phyloP scores from a whole-genome alignment of 148 eudicot genomes.

The Dianthus caryophyllus region DNA sequence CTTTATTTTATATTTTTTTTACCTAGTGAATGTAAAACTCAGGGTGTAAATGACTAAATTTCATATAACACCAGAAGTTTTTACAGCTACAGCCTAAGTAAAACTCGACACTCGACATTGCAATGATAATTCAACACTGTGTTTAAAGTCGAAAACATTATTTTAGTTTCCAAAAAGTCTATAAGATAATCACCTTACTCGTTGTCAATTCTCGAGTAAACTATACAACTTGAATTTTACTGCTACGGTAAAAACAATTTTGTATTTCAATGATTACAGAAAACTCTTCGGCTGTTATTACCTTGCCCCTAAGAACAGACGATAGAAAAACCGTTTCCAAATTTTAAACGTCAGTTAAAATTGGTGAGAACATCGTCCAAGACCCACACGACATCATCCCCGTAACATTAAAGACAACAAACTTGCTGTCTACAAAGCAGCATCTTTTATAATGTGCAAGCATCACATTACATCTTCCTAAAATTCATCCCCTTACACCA shows the following conservation, averaged over 20 bases:
- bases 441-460: constrained; percentile 4
- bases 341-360: background rate
- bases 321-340: background rate
- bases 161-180: no score
- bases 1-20: no score
- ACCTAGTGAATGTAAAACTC: background rate
- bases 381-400: constrained; percentile 2
- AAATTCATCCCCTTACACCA: constrained; percentile 19
- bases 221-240: no score
- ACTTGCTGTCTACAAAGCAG: background rate
- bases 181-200: no score
- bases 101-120: background rate
- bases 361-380: background rate
- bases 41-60: background rate
- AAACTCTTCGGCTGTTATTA: no score
- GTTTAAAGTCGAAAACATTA: no score
- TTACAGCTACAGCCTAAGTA: constrained; percentile 15
- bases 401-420: constrained; percentile 7
- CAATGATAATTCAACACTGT: no score
- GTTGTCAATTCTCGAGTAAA: no score
- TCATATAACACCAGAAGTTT: no score
- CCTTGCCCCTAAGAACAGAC: no score
- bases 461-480: constrained; percentile 13
- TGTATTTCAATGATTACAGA: no score
- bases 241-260: no score